These are phyloP conservation scores for Trichothecium roseum DNA, from an alignment of 2,329 filamentous ascomycete genomes.

Conservation along the genomic window DNA sequence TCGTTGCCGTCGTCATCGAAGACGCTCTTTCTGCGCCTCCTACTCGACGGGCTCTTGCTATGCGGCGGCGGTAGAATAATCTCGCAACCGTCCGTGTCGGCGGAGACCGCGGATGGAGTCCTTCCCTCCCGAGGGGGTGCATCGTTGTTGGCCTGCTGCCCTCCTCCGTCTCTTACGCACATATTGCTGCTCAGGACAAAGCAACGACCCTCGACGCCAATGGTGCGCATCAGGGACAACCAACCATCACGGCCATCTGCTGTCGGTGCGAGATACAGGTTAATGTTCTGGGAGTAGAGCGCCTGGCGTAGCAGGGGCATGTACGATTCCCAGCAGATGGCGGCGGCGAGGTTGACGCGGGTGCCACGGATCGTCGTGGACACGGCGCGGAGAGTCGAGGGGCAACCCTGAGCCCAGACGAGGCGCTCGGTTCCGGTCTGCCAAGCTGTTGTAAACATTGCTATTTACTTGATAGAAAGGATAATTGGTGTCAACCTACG, in stretches of 20 bases:
- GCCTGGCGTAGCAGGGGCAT: constrained; percentile 82
- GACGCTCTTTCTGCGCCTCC: constrained; percentile 27
- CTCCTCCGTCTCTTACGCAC: constrained; percentile 42
- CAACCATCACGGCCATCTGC: constrained; percentile 78
- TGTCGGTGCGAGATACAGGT: constrained; percentile 83
- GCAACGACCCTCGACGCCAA: constrained; percentile 71
- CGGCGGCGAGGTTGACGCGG: constrained; percentile 69
- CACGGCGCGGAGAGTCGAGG: constrained; percentile 68
- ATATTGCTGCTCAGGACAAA: constrained; percentile 84
- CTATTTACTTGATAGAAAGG: neutral
- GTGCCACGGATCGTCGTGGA: constrained; percentile 71
- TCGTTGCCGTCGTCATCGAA: constrained; percentile 45
- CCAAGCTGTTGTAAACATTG: constrained; percentile 1
- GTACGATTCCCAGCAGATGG: constrained; percentile 96
- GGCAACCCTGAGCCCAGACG: constrained; percentile 80
- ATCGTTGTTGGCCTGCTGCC: neutral
- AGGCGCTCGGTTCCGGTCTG: constrained; percentile 71
- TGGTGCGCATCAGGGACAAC: constrained; percentile 70
- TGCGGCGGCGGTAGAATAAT: constrained; percentile 27
- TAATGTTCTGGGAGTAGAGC: constrained; percentile 83
- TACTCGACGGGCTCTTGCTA: constrained; percentile 5
- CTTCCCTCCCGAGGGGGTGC: neutral
- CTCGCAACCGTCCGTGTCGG: constrained; percentile 24
- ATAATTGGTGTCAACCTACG: constrained; percentile 31
- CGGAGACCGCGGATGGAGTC: neutral